Evolutionary conservation across 495 filamentous ascomycete genomes (phyloP).

Genomic region (Daldinia decipiens): DNA sequence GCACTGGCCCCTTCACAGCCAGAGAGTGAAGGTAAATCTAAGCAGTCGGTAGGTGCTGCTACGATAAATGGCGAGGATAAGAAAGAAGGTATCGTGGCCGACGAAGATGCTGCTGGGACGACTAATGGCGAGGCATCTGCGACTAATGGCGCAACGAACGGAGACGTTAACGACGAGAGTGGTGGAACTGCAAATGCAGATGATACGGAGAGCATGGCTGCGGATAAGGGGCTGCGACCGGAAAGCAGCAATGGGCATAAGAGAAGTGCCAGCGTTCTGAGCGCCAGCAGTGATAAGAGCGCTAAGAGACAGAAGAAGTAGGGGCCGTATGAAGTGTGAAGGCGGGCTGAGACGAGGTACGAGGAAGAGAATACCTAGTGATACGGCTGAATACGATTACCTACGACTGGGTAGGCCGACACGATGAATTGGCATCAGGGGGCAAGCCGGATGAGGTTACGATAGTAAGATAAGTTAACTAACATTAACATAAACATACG

Average conservation of each 20-base stretch:
- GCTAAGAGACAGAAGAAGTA: constrained; percentile 77
- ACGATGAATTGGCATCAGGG: not conserved
- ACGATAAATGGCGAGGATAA: constrained; percentile 36
- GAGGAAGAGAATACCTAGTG: not conserved
- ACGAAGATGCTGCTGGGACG: not conserved
- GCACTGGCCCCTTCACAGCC: constrained; percentile 32
- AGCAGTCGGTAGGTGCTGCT: constrained; percentile 6
- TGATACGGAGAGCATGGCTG: constrained; percentile 28
- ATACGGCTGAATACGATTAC: not conserved
- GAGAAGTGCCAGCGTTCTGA: constrained; percentile 80
- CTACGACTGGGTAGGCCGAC: not conserved
- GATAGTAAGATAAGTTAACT: not conserved
- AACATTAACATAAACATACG: not conserved
- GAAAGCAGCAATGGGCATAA: constrained; percentile 63
- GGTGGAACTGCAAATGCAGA: constrained; percentile 1
- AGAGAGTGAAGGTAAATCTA: constrained; percentile 29
- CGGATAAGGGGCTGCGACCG: constrained; percentile 42
- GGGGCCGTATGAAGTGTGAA: not conserved
- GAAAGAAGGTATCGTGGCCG: constrained; percentile 7
- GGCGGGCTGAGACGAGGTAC: not conserved
- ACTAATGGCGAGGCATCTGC: not conserved
- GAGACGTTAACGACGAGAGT: constrained; percentile 37
- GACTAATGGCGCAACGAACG: constrained; percentile 18
- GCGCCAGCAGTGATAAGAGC: constrained; percentile 73
- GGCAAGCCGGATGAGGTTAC: not conserved